Conservation (phyloP, 345 rosid genomes). For the Dovyalis caffra region DNA sequence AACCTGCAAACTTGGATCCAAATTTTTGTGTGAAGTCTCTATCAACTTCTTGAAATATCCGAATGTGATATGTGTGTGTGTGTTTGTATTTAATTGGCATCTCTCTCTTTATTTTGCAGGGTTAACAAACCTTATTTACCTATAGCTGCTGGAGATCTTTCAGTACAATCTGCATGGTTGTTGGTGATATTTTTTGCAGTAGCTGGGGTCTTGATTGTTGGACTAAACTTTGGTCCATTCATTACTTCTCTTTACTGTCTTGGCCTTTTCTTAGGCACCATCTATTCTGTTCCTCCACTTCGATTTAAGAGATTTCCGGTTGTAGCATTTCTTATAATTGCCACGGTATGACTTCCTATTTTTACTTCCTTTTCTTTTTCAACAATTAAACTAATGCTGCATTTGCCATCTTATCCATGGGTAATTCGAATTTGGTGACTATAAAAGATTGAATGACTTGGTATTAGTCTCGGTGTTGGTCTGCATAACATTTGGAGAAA, state of each 20-base stretch:
- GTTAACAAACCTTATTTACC: slow-evolving; percentile 98
- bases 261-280: slow-evolving; percentile 90
- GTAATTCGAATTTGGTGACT: not conserved
- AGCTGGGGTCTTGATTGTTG: slow-evolving; percentile 70
- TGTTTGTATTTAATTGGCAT: not conserved
- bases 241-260: slow-evolving; percentile 75
- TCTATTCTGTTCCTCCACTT: slow-evolving; percentile 94
- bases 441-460: slow-evolving; percentile 9
- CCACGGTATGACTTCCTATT: slow-evolving; percentile 48
- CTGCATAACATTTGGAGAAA: not conserved
- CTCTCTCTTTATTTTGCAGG: slow-evolving; percentile 47
- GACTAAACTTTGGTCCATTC: slow-evolving; percentile 75
- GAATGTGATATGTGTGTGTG: not conserved
- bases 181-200: slow-evolving; percentile 78
- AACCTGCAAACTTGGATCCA: not conserved
- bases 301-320: slow-evolving; percentile 91
- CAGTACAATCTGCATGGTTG: slow-evolving; percentile 85
- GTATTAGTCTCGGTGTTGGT: too few species aligned
- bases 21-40: slow-evolving; percentile 1
- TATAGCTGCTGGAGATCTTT: slow-evolving; percentile 97
- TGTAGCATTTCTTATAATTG: slow-evolving; percentile 91
- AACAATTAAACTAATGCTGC: not conserved
- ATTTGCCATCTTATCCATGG: not conserved
- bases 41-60: not conserved
- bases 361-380: not conserved